Evolutionary conservation across 768 basidiomycete genomes (phyloP), one percentile per base, ranked within the genome.

Genomic region (Coprinopsis sp.): DNA sequence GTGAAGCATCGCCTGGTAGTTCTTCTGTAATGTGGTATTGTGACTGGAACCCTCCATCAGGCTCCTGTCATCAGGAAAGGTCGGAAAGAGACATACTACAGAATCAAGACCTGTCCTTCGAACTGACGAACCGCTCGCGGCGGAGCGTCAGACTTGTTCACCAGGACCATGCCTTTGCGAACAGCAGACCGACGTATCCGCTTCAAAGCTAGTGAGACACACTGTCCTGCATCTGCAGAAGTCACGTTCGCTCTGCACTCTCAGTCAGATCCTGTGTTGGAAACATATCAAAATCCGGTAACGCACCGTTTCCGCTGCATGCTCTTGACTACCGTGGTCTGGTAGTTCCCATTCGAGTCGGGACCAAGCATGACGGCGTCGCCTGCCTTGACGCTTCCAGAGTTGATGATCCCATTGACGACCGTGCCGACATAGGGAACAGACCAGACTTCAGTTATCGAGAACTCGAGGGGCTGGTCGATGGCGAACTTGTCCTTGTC

Each of bases 1-100:
- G 61, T 95, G 92, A 58, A 95, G 72, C 91, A 95, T 94, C 0
- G 90, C 90, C 69, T 95, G 92, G 58, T 96, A 96, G 58, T 91
- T 90, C 63, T 77, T 82, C 66, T 96, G 93, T 52, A 96, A 71
- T 19, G 93, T 96, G 33, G 91, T 92, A 58, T 93, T 93, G 63
- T 93, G 91, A 58, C 87, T 91, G 50, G 21, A 42, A 46, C 51
- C 16, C n/a, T 30, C 11, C 36, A 28, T 21, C 27, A 50, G 25
- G 33, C 33, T 34, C 22, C 51, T 14, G 55, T 33, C 16, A 49
- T 45, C 36, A 28, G 19, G 13, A 33, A 37, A 22, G 40, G 39
- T 33, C 5, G 27, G 2, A 19, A 16, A 37, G n/a, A 37, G 14
- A 68, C 85, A 55, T 68, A 91, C 88, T 95, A 96, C 46, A 99